Evolutionary conservation across 352 stramenopile genomes (phyloP).

Genomic region (Globisporangium parvum): DNA sequence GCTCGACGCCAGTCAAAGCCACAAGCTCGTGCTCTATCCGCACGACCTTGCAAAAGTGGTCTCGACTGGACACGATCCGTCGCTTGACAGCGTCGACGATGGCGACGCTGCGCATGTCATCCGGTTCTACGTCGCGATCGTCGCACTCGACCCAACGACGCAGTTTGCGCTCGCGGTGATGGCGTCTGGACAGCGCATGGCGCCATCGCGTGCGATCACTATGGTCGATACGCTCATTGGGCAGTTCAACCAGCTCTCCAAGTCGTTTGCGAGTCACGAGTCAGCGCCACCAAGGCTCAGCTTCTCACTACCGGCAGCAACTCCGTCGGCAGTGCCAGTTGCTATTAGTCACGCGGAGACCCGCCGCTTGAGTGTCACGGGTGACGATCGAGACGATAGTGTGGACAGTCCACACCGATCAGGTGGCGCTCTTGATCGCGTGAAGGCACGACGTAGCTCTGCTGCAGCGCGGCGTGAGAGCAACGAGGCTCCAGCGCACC

Average conservation of each 20-base stretch:
- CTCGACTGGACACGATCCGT: background rate
- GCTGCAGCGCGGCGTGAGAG: no score
- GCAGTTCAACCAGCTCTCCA: conserved; percentile 54
- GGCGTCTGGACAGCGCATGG: conserved; percentile 55
- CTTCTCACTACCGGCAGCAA: background rate
- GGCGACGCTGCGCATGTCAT: conserved; percentile 8
- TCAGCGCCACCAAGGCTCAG: background rate
- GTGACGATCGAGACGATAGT: background rate
- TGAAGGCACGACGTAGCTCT: background rate
- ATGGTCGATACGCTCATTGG: conserved; percentile 65
- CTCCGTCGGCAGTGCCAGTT: background rate
- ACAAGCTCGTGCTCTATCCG: conserved; percentile 56
- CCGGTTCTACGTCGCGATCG: conserved; percentile 54
- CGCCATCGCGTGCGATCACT: conserved; percentile 45
- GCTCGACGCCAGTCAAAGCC: conserved; percentile 17
- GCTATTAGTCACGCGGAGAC: no score
- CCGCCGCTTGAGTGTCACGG: background rate
- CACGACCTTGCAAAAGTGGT: conserved; percentile 33
- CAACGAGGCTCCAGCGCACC: no score
- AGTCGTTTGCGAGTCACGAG: conserved; percentile 22
- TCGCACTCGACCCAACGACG: conserved; percentile 32
- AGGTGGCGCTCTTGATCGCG: background rate
- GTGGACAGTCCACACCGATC: background rate
- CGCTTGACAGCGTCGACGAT: background rate
- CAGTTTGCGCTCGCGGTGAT: conserved; percentile 48